Percentiles rank a stretch among this genome's conserved stretches.
Evolutionary conservation across 108 stramenopile genomes (phyloP).

Genomic region (Fistulifera pelliculosa): DNA sequence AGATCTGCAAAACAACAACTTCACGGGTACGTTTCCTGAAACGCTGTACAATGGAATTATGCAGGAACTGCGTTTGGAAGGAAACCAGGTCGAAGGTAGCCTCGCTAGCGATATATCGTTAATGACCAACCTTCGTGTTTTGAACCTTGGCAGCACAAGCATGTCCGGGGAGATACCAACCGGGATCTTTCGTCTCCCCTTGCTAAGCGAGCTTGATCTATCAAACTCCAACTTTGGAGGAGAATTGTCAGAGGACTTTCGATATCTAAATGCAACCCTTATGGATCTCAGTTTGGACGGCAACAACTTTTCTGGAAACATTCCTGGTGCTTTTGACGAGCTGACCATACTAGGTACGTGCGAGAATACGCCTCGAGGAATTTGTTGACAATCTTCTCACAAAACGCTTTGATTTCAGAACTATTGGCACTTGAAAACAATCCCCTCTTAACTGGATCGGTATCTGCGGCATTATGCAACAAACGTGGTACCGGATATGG

Average conservation of each 20-base stretch:
- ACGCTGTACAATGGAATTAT: slow-evolving; percentile 3
- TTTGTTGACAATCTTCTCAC: too few species aligned
- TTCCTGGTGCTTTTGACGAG: slow-evolving; percentile 7
- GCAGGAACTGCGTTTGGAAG: background rate
- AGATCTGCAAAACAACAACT: slow-evolving; percentile 22
- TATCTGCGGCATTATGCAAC: slow-evolving; percentile 2
- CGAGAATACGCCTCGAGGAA: too few species aligned
- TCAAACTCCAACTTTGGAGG: slow-evolving; percentile 16
- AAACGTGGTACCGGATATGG: background rate
- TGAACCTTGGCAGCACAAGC: slow-evolving; percentile 29
- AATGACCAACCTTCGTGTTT: slow-evolving; percentile 3
- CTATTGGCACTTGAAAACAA: background rate
- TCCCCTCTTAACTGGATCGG: slow-evolving; percentile 2
- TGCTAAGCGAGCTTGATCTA: slow-evolving; percentile 22
- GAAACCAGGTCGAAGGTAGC: slow-evolving; percentile 12
- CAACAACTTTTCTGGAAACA: slow-evolving; percentile 5
- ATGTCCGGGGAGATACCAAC: slow-evolving; percentile 42
- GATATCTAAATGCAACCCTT: background rate
- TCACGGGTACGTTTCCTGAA: slow-evolving; percentile 19
- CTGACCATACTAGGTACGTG: slow-evolving; percentile 11
- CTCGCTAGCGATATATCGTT: slow-evolving; percentile 3
- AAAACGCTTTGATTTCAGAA: background rate
- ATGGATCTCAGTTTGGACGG: background rate
- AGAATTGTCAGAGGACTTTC: slow-evolving; percentile 10
- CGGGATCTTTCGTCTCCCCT: slow-evolving; percentile 12